phyloP scores from a whole-genome alignment of 176 grass and related monocot species.

The Phoenix dactylifera region DNA sequence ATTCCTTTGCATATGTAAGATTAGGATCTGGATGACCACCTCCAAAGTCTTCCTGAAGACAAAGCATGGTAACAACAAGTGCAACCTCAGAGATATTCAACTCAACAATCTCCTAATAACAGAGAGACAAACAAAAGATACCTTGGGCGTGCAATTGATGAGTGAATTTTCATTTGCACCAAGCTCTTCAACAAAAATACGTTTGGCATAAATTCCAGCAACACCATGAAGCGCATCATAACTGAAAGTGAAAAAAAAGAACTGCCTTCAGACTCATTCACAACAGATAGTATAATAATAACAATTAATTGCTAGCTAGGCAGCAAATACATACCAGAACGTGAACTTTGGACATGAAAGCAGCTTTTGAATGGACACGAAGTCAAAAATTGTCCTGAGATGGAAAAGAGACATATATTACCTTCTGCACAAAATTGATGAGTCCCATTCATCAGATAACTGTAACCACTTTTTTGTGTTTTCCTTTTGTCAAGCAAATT shows the following conservation, averaged over 20 bases:
- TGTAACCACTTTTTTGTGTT: too few species aligned
- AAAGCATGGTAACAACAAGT: too few species aligned
- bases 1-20: slow-evolving; percentile 93
- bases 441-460: too few species aligned
- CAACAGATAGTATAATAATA: slow-evolving; percentile 4
- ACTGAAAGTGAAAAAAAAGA: slow-evolving; percentile 34
- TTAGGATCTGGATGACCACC: slow-evolving; percentile 95
- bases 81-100: too few species aligned
- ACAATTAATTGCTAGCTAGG: slow-evolving; percentile 1
- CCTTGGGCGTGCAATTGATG: slow-evolving; percentile 87
- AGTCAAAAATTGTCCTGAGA: slow-evolving; percentile 83
- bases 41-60: slow-evolving; percentile 83
- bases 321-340: slow-evolving; percentile 56
- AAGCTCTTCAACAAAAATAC: slow-evolving; percentile 92
- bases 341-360: slow-evolving; percentile 80
- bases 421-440: too few species aligned
- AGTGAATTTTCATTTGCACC: slow-evolving; percentile 85
- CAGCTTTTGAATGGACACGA: slow-evolving; percentile 75
- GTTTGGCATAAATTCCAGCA: slow-evolving; percentile 80
- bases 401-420: not conserved
- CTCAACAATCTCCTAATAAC: too few species aligned
- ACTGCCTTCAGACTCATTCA: not conserved
- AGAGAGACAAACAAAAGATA: not conserved
- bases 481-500: too few species aligned
- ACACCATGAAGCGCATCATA: slow-evolving; percentile 96